Percentiles rank a stretch among this genome's conserved stretches.
Conservation (phyloP, 177 flowering plant genomes). For the Vitis hybrid region DNA sequence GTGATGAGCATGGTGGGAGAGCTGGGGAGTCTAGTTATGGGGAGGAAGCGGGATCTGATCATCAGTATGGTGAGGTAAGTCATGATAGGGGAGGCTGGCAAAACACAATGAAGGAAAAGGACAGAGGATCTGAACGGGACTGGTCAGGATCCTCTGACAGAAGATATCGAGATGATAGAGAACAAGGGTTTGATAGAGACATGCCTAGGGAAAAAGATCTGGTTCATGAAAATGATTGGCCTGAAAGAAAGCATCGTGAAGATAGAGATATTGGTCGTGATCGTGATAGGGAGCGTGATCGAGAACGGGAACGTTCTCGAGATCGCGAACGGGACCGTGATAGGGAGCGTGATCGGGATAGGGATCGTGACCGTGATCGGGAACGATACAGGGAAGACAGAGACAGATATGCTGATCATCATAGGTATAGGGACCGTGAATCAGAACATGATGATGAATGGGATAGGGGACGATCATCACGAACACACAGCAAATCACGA, state of each 20-base stretch:
- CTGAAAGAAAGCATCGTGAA: slow-evolving; percentile 72
- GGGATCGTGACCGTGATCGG: slow-evolving; percentile 44
- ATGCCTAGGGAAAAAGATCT: slow-evolving; percentile 64
- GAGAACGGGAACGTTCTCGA: slow-evolving; percentile 11
- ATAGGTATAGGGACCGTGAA: slow-evolving; percentile 52
- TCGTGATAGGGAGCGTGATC: slow-evolving; percentile 37
- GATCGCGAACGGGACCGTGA: slow-evolving; percentile 46
- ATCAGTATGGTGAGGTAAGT: slow-evolving; percentile 73
- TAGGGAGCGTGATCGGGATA: slow-evolving; percentile 39
- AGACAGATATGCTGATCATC: slow-evolving; percentile 60
- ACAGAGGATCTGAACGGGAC: slow-evolving; percentile 70
- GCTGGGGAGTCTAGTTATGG: slow-evolving; percentile 86
- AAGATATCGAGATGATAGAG: slow-evolving; percentile 75
- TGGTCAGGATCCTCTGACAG: slow-evolving; percentile 74
- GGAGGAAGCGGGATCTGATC: slow-evolving; percentile 88
- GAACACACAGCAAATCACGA: slow-evolving; percentile 68
- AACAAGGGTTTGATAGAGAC: slow-evolving; percentile 58
- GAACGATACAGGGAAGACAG: slow-evolving; percentile 64
- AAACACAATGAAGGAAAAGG: slow-evolving; percentile 60
- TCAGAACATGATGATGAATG: slow-evolving; percentile 62
- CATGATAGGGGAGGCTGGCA: slow-evolving; percentile 71
- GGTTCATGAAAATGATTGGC: slow-evolving; percentile 55
- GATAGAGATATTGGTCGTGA: slow-evolving; percentile 57
- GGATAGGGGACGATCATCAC: slow-evolving; percentile 73
- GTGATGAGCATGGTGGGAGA: slow-evolving; percentile 73